Base-by-base conservation (phyloP, 1,139 yeast genomes). In the Magnusiomyces ingens region DNA sequence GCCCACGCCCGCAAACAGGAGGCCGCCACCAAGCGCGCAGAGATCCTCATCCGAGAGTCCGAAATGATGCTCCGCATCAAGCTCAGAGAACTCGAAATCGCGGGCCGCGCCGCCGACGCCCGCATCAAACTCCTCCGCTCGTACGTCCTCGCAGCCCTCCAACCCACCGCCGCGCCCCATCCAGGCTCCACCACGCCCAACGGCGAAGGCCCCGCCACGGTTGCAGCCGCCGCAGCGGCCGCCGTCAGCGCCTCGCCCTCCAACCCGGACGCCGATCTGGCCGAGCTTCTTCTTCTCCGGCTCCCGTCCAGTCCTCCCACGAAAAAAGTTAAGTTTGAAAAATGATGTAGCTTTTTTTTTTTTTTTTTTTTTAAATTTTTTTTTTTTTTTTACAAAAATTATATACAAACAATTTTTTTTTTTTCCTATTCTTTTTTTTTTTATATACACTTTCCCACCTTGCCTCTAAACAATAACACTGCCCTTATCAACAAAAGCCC, bases 1-100 rank as follows among this genome's bases (percentile, higher is more conserved):
- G 80, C 81, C 21, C 60, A 59, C 36, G 59, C 60, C 10, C 60
- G 68, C 26, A 80, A 80, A 18, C 71, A 76, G 73, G 90, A 84
- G 62, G 58, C 60, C 29, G 53, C 58, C 15, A 35, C 52, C 3
- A 19, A 49, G 17, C n/a, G 37, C 49, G 55, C 60, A 15, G 64
- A 62, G 52, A 53, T 58, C 12, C 56, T 59, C 1, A 50, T 57
- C 29, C 55, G 60, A 11, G 58, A 59, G 32, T 57, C 61, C 6
- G 62, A 61, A 40, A 51, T 54, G 45, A 47, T 53, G 36, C 49
- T 59, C 26, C 55, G 59, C 2, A 51, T 52, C 11, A 54, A 54
- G 8, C 50, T 56, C 11, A 41, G 44, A 21, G 48, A 52, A 12
- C 37, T 55, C 19, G 59, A 57, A 18, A n/a, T 37, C 15, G 36